Percentiles rank a stretch among this genome's conserved stretches.
phyloP scores from a whole-genome alignment of 257 asterid species.

The Anisodus acutangulus region DNA sequence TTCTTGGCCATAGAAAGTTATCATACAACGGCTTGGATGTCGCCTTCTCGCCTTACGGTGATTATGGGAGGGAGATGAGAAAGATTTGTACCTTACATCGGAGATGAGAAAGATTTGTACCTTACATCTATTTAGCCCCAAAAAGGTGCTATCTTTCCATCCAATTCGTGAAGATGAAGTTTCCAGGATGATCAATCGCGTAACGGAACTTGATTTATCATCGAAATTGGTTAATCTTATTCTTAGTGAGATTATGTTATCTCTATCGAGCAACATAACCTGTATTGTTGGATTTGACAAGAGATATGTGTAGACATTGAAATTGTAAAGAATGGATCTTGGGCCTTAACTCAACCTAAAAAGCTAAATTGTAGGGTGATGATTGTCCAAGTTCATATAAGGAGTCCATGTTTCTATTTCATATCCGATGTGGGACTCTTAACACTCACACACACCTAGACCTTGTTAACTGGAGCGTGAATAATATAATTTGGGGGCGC shows the following conservation, averaged over 20 bases:
- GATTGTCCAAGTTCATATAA: no score
- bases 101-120: neutral
- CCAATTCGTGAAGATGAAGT: constrained; percentile 8
- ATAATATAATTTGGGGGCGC: no score
- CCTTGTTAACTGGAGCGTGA: no score
- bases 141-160: neutral
- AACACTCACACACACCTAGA: no score
- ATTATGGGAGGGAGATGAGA: constrained; percentile 27
- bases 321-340: no score
- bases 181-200: neutral
- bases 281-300: constrained; percentile 12
- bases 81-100: constrained; percentile 32
- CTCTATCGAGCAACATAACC: neutral
- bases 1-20: constrained; percentile 20
- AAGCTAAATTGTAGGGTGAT: no score
- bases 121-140: constrained; percentile 37
- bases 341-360: no score
- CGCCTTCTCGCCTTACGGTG: constrained; percentile 39
- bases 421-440: no score
- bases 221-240: neutral
- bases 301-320: neutral
- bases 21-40: constrained; percentile 35
- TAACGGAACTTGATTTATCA: neutral
- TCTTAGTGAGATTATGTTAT: neutral
- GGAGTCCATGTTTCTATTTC: no score